Conservation (phyloP, 805 yeast species). For the Clavispora vitiphila region DNA sequence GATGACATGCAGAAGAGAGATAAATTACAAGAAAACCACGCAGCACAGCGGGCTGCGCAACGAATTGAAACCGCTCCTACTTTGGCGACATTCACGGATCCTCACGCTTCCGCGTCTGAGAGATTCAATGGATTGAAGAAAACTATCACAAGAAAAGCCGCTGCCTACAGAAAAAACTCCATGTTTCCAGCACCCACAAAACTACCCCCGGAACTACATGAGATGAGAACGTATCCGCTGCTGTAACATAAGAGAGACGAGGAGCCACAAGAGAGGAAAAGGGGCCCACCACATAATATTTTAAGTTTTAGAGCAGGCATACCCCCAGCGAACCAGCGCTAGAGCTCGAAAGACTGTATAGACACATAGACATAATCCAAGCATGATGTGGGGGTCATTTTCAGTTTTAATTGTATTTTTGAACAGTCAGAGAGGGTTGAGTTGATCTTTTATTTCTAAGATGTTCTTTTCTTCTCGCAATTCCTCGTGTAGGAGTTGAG, state of each 20-base stretch:
- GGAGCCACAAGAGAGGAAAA: neutral
- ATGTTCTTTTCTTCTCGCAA: too few relatives aligned
- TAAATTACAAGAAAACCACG: constrained; percentile 51
- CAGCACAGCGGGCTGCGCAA: constrained; percentile 24
- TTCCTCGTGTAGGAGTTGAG: too few relatives aligned
- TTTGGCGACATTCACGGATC: constrained; percentile 6
- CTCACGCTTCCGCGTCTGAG: constrained; percentile 1
- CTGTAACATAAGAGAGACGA: neutral
- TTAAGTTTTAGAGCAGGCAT: too few relatives aligned
- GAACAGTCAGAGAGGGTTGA: too few relatives aligned
- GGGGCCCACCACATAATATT: too few relatives aligned
- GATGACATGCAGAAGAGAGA: constrained; percentile 61
- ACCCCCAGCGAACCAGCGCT: too few relatives aligned
- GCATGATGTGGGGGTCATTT: too few relatives aligned
- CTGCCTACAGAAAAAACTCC: constrained; percentile 11
- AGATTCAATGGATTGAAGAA: constrained; percentile 7
- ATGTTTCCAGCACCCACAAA: constrained; percentile 15
- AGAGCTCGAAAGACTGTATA: too few relatives aligned
- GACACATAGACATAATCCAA: too few relatives aligned
- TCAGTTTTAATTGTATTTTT: too few relatives aligned
- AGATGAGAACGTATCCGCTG: constrained; percentile 3
- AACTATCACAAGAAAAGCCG: constrained; percentile 11
- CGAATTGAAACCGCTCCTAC: constrained; percentile 12
- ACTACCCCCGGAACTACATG: constrained; percentile 10
- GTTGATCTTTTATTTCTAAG: too few relatives aligned